Base-by-base conservation (phyloP, 768 basidiomycete genomes). In the Cyclocybe aegerita region DNA sequence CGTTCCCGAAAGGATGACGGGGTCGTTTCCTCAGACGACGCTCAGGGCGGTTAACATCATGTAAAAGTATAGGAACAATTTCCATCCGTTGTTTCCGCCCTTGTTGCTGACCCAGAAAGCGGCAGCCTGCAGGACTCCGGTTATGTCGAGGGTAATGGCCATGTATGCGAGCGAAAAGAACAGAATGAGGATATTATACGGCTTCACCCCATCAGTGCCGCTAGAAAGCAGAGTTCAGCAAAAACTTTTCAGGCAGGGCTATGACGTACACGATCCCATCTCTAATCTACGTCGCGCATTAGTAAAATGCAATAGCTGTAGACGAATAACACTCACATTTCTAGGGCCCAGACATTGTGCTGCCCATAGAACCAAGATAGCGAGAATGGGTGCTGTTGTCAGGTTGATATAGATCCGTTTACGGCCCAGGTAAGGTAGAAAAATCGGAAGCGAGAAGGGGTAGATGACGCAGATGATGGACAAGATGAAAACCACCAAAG, bases 141-240 rank as follows among this genome's bases (percentile, higher is more conserved):
- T 93, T 6, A 86, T 79, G 61, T 98, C 96, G 37, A 98, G 77
- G 0, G 94, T 91, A 31, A 97, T 87, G 4, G 93, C 85, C 76
- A 97, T 87, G 69, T 98, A 98, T 0, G 94, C 93, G 42, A 97
- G 75, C 2, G 89, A 91, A 58, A 93, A 84, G 70, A 98, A 98
- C 1, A 98, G 72, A 16, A 92, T 90, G 65, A 98, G 81, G 56
- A 98, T 94, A 64, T 97, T 91, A 61, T 94, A 90, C 0, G 95
- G 95, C 57, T 88, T 82, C 16, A 98, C 79, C 3, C 87, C 87
- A 52, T 86, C 85, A 60, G 61, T 53, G 8, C 54, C 54, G 23
- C 54, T 56, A 39, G 5, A 43, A 23, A 29, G 17, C 3, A 15
- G 31, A 9, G 15, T 49, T 37, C 7, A 31, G 38, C 23, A 36